Evolutionary conservation across 2,329 filamentous ascomycete genomes (phyloP).

Genomic region (Macrophomina phaseolina): DNA sequence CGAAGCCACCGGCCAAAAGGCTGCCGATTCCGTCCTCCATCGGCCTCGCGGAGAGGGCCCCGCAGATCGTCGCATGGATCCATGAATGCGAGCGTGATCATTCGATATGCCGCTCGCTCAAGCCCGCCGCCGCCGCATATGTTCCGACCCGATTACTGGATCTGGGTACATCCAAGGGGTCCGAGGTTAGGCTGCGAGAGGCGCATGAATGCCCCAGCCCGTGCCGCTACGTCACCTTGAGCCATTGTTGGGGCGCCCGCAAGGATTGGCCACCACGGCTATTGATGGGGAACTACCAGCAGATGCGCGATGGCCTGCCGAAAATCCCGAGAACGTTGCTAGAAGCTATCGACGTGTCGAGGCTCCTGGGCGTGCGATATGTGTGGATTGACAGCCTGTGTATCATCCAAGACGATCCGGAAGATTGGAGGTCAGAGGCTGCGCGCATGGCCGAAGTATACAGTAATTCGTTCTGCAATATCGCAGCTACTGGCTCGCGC

Average conservation of each 20-base stretch:
- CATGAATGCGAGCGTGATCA: not conserved
- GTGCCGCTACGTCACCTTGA: slow-evolving; percentile 12
- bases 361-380: slow-evolving; percentile 3
- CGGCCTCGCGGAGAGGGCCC: not conserved
- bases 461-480: not conserved
- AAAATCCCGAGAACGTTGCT: slow-evolving; percentile 3
- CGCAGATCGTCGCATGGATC: not conserved
- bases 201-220: not conserved
- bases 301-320: not conserved
- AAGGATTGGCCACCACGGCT: not conserved
- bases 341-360: not conserved
- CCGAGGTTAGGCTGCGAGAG: not conserved
- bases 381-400: slow-evolving; percentile 32
- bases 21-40: not conserved
- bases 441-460: slow-evolving; percentile 14
- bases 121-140: not conserved
- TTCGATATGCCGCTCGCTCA: not conserved
- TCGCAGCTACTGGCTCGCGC: not conserved
- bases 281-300: not conserved
- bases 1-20: not conserved
- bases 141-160: slow-evolving; percentile 1
- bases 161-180: not conserved
- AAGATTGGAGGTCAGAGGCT: slow-evolving; percentile 23
- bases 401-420: slow-evolving; percentile 28
- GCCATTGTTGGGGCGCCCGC: slow-evolving; percentile 10